Evolutionary conservation across 768 basidiomycete genomes (phyloP), one percentile per base, ranked within the genome.

Genomic region (Gyrodon lividus): DNA sequence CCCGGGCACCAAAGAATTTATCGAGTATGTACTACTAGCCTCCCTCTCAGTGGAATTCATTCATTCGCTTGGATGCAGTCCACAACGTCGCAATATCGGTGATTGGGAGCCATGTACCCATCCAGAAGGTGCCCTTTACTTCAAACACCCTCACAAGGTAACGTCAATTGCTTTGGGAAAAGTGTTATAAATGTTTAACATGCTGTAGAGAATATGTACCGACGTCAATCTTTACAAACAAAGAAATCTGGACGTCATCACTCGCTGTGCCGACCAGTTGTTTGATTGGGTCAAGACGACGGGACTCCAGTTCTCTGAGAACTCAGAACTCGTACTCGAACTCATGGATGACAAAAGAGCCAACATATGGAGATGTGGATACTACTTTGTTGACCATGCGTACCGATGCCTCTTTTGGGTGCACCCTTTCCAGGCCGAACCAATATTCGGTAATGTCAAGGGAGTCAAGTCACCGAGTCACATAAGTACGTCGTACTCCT

Each of bases 91-190:
- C 34, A 34, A 26, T 8, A 59, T 59, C 14, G 5, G 17, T 17
- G 73, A 67, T 2, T 84, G 82, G 82, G 60, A 50, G 5, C 53
- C 71, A 3, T 67, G 66, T 23, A 62, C 67, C 6, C 82, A 83
- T 60, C 80, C 81, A 0, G 81, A 84, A 63, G 82, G 82, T 5
- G 73, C 72, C 5, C 68, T 75, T 20, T 84, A 82, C 58, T 84
- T 80, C 53, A 75, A 68, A 52, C 68, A 80, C 46, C 28, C 55
- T 39, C 53, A 63, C 8, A 72, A 74, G 66, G 81, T 79, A 37
- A 0, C 65, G 42, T 30, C 16, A 31, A 30, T 28, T 43, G n/a
- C 12, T 8, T 2, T 14, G 14, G 9, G 10, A 13, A 13, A 39
- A 14, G 16, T 23, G n/a, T 7, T 6, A 44, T 10, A 34, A 10